Evolutionary conservation across 306 rosid genomes (phyloP), one percentile per base, ranked within the genome.

Genomic region (Sesbania bispinosa): DNA sequence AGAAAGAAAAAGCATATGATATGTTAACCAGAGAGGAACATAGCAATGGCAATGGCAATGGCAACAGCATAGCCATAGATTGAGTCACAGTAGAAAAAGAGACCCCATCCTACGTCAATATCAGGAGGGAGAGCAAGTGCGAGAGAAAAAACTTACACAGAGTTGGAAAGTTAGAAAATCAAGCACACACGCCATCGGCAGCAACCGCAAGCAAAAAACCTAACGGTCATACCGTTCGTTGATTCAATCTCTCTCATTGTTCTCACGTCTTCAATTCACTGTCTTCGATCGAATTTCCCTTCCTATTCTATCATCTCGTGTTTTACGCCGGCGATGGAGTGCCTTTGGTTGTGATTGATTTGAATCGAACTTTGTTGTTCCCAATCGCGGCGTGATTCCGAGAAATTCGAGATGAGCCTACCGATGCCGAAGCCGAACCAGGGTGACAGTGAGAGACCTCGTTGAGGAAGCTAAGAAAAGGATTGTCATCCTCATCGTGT

Each of bases 381-480:
- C 16, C 19, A 62, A 29, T 69, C 10, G 71, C 26, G 11, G 36
- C 15, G 52, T 16, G 81, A 62, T 70, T 60, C 48, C 0, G 35
- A 21, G 67, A 69, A 26, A 47, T 43, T 60, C 4, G 9, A 52
- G 59, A 76, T 67, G 72, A 77, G 57, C 29, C 45, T 57, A 68
- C 80, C 80, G 42, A 55, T 57, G 74, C 80, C 80, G 42, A 43
- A 57, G 72, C 80, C 73, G 67, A 91, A 80, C 76, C 92, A 75
- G 57, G 57, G 95, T 88, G 24, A 19, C 80, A 63, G 84, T 82
- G 72, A 93, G 93, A 8, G 99, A 94, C 96, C 96, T 94, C 16
- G 89, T 80, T 5, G 99, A 94, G 76, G 99, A 94, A 79, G 96
- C 96, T 10, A 94, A 94, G 91, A 94, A 91, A 81, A 86, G 97